Evolutionary conservation across 768 basidiomycete species (phyloP), one percentile per base, ranked within the genome.

Genomic region (Zangia roseola): DNA sequence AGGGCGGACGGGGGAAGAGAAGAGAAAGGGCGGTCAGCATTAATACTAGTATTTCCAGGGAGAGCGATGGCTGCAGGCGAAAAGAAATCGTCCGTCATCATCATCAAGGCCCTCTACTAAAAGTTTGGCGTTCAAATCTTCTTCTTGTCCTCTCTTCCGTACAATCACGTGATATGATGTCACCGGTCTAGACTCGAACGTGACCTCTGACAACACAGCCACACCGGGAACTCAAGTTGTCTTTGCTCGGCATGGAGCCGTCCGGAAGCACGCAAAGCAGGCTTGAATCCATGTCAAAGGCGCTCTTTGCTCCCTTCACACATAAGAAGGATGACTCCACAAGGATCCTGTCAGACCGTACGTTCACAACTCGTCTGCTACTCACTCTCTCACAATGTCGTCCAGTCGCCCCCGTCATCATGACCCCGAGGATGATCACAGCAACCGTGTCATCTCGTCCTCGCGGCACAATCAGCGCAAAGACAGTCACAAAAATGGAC

Each of bases 361-460:
- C 61, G 86, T 62, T 2, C 24, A 38, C 43, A 39, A 8, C n/a
- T 9, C 17, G n/a, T 33, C n/a, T 41, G n/a, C 17, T 16, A 31
- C 34, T 36, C 51, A 47, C 35, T 14, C 45, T 49, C 16, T 39
- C 36, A 37, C 47, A 42, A n/a, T n/a, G n/a, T 41, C 61, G 84
- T 41, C 1, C 42, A 67, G 91, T 94, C 65, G 91, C 91, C 13
- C 91, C 91, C 12, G 84, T 85, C 52, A 89, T 94, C 58, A 91
- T 94, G 89, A 92, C 90, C 3, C 91, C 91, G 20, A 77, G 83
- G 47, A 85, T 92, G 81, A 80, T 91, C 52, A 81, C 78, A 50
- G 79, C 82, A 19, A 78, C 86, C n/a, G 79, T 81, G 4, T 79
- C 83, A n/a, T 76, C 83, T 23, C 71, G 79, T 35, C 54, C 75